Evolutionary conservation across 371 early-diverging fungal species (phyloP).

Genomic region (Syncephalastrum sp.): DNA sequence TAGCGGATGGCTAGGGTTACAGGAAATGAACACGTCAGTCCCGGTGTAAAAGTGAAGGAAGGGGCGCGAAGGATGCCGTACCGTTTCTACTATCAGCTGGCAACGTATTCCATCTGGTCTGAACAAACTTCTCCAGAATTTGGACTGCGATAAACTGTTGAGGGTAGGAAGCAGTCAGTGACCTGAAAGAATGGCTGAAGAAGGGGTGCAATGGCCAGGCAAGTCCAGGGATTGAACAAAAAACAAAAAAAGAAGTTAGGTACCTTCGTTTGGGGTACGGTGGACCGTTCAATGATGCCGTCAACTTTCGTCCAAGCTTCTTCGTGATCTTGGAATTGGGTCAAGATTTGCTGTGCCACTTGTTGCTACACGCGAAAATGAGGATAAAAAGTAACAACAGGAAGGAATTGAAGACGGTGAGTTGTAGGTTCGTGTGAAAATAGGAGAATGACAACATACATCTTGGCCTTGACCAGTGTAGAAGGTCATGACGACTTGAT

Average conservation of each 20-base stretch:
- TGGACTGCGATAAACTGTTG: constrained; percentile 94
- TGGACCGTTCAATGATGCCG: constrained; percentile 87
- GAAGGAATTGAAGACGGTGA: not conserved
- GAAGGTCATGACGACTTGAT: constrained; percentile 85
- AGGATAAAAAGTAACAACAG: constrained; percentile 8
- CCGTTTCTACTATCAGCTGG: constrained; percentile 89
- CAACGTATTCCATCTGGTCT: constrained; percentile 96
- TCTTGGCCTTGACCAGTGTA: constrained; percentile 69
- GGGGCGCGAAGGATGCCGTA: constrained; percentile 22
- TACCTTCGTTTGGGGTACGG: constrained; percentile 87
- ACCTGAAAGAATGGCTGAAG: constrained; percentile 1
- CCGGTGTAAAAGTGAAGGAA: not conserved
- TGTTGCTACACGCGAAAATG: constrained; percentile 66
- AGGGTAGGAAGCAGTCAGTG: not conserved
- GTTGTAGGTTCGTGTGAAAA: constrained; percentile 1
- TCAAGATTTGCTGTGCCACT: constrained; percentile 77
- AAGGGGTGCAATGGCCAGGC: not conserved
- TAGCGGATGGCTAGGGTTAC: constrained; percentile 80
- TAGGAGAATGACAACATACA: constrained; percentile 45
- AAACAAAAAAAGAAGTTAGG: not conserved
- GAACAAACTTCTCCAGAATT: constrained; percentile 95
- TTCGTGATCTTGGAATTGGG: constrained; percentile 96
- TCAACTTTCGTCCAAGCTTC: constrained; percentile 98
- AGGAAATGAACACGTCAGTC: constrained; percentile 6
- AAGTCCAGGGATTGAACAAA: not conserved